Percentiles rank a stretch among this genome's conserved stretches.
phyloP scores from a whole-genome alignment of 345 rosid species.

The Noccaea caerulescens region DNA sequence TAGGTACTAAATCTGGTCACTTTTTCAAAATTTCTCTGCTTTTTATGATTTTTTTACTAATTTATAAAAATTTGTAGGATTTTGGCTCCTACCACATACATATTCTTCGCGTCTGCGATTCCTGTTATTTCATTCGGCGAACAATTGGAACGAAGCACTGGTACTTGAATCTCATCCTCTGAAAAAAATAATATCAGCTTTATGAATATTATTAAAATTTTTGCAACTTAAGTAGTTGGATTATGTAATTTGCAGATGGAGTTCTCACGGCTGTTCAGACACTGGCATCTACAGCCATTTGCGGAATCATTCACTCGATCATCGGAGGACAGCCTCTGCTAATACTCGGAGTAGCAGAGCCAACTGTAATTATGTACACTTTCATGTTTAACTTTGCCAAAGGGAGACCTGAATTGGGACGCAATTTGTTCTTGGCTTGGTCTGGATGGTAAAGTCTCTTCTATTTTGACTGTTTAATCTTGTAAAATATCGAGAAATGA shows the following conservation, averaged over 20 bases:
- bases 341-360: slow-evolving; percentile 97
- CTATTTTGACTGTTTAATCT: neutral
- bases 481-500: neutral
- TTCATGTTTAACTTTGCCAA: slow-evolving; percentile 95
- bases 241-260: slow-evolving; percentile 59
- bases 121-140: slow-evolving; percentile 99
- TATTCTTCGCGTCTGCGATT: slow-evolving; percentile 95
- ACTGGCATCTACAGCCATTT: slow-evolving; percentile 80
- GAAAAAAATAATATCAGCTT: neutral
- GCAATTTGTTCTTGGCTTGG: slow-evolving; percentile 86
- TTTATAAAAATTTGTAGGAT: slow-evolving; percentile 52
- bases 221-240: neutral
- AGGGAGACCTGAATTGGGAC: slow-evolving; percentile 80
- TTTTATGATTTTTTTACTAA: neutral
- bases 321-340: slow-evolving; percentile 94
- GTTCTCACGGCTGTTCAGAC: slow-evolving; percentile 95
- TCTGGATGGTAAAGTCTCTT: slow-evolving; percentile 68
- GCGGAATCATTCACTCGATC: slow-evolving; percentile 90
- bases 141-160: slow-evolving; percentile 89
- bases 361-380: slow-evolving; percentile 94
- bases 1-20: slow-evolving; percentile 49
- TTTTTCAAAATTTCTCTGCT: neutral
- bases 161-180: slow-evolving; percentile 45
- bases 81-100: slow-evolving; percentile 96
- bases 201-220: neutral